phyloP scores from a whole-genome alignment of 371 early-diverging fungal genomes.

The Neoconidiobolus thromboides region DNA sequence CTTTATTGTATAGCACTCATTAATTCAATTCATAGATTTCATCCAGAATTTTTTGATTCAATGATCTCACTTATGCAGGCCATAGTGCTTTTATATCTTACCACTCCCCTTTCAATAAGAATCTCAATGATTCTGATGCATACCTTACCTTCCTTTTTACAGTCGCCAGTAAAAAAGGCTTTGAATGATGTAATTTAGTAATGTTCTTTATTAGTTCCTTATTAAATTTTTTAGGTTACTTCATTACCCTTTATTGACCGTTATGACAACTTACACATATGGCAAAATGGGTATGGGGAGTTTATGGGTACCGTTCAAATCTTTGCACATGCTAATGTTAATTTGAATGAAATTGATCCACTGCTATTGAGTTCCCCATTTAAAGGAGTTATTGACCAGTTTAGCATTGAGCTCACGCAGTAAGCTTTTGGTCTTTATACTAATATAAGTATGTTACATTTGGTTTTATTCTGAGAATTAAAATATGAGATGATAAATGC shows the following conservation, averaged over 20 bases:
- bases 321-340: not conserved
- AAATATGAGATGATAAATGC: too few relatives aligned
- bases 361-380: too few relatives aligned
- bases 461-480: too few relatives aligned
- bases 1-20: not conserved
- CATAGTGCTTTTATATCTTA: not conserved
- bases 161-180: not conserved
- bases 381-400: too few relatives aligned
- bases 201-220: not conserved
- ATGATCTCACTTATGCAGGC: not conserved
- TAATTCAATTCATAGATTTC: not conserved
- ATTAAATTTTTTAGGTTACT: not conserved
- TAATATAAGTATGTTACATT: too few relatives aligned
- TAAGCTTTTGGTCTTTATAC: too few relatives aligned
- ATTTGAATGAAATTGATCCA: too few relatives aligned
- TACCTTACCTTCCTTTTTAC: not conserved
- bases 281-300: conserved; percentile 3
- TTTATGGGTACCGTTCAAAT: not conserved
- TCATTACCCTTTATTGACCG: not conserved
- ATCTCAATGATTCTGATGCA: conserved; percentile 1
- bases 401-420: too few relatives aligned
- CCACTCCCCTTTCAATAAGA: not conserved
- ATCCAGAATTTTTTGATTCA: not conserved
- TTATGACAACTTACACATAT: not conserved
- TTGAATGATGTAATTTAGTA: not conserved